These are phyloP conservation scores for Trametes cinnabarina DNA, from an alignment of 768 basidiomycete species.

Conservation along the genomic window DNA sequence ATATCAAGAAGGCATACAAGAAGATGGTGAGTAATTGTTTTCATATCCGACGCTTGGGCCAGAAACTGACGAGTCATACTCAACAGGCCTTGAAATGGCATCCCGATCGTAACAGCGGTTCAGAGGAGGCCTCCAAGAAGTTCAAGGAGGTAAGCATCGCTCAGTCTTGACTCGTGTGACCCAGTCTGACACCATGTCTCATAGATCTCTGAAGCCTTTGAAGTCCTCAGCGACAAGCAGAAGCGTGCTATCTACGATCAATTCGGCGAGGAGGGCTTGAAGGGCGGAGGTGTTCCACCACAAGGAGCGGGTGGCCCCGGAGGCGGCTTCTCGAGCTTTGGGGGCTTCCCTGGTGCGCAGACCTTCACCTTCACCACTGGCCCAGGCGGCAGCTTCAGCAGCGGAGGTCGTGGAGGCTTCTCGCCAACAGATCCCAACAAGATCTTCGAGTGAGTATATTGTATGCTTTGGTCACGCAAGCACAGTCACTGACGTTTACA, in stretches of 20 bases:
- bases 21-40: conserved; percentile 61
- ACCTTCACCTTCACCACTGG: conserved; percentile 28
- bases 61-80: not conserved
- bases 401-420: conserved; percentile 51
- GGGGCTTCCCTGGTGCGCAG: conserved; percentile 23
- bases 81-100: conserved; percentile 87
- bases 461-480: not conserved
- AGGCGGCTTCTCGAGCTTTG: conserved; percentile 31
- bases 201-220: conserved; percentile 92
- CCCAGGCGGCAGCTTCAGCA: conserved; percentile 24
- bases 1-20: conserved; percentile 94
- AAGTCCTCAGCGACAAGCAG: conserved; percentile 86
- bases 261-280: conserved; percentile 93
- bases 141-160: conserved; percentile 77
- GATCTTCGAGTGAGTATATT: conserved; percentile 78
- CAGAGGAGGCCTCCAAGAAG: conserved; percentile 81
- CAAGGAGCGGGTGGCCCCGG: conserved; percentile 53
- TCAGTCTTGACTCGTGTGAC: not conserved
- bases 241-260: conserved; percentile 89
- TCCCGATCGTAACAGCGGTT: conserved; percentile 85
- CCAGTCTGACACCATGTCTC: not conserved
- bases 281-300: conserved; percentile 57
- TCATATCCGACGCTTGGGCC: not conserved
- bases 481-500: conserved; percentile 1
- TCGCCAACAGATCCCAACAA: conserved; percentile 79